Evolutionary conservation across 805 yeast genomes (phyloP).

Genomic region (Saccharomycopsis sp.): DNA sequence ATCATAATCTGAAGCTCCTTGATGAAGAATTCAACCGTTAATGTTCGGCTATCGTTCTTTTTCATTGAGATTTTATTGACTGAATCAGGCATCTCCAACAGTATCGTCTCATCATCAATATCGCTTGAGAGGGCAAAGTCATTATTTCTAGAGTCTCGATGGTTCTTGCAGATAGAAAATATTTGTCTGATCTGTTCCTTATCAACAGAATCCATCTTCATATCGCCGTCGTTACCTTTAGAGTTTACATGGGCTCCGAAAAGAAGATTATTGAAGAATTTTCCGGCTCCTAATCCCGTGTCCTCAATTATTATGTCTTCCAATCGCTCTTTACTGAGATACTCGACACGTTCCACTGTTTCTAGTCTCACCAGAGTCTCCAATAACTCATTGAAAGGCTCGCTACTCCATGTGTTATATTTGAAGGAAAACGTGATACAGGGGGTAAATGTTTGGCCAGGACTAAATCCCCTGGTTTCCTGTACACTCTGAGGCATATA

Average conservation of each 20-base stretch:
- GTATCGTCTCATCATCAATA: conserved; percentile 1
- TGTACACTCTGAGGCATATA: conserved; percentile 23
- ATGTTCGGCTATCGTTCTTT: neutral
- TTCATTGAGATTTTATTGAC: neutral
- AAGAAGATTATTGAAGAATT: conserved; percentile 23
- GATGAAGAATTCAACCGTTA: conserved; percentile 14
- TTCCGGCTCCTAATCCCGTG: conserved; percentile 6
- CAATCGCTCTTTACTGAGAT: conserved; percentile 10
- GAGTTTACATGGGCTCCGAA: neutral
- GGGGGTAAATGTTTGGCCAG: neutral
- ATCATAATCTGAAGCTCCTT: conserved; percentile 26
- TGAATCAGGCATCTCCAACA: neutral
- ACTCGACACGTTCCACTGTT: conserved; percentile 7
- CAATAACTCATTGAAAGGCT: conserved; percentile 11
- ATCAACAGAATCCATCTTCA: neutral
- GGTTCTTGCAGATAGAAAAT: conserved; percentile 9
- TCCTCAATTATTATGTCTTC: conserved; percentile 3
- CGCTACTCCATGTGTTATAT: conserved; percentile 24
- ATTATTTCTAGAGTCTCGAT: conserved; percentile 4
- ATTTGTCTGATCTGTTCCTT: conserved; percentile 15
- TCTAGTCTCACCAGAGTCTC: conserved; percentile 18
- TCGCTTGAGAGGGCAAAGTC: conserved; percentile 8
- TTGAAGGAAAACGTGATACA: conserved; percentile 23
- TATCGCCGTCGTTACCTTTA: neutral
- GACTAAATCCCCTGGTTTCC: neutral